phyloP scores from a whole-genome alignment of 129 eudicot species.

The Flaveria linearis region DNA sequence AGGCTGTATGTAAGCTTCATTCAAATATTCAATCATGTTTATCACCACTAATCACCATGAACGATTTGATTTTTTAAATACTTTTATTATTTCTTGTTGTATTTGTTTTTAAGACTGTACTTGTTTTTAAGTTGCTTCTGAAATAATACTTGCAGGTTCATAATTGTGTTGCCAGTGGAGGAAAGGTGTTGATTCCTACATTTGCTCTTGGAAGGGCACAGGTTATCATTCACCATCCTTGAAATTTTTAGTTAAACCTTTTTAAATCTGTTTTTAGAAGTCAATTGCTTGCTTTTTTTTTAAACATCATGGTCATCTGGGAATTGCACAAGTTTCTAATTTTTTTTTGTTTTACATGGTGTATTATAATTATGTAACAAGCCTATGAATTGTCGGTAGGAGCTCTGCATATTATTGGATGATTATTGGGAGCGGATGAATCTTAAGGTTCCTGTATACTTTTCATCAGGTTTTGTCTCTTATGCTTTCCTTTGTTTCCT shows the following conservation, averaged over 20 bases:
- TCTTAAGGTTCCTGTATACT: conserved; percentile 85
- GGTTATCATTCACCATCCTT: conserved; percentile 37
- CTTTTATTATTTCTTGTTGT: not conserved
- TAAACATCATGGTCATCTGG: too few species aligned
- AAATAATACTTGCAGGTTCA: conserved; percentile 57
- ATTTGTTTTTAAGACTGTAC: not conserved
- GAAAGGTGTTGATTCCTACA: conserved; percentile 92
- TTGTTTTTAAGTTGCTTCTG: not conserved
- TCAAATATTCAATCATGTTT: not conserved
- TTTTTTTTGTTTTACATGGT: not conserved
- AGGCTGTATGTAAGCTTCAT: conserved; percentile 64
- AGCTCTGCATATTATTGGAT: conserved; percentile 80
- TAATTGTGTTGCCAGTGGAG: conserved; percentile 83
- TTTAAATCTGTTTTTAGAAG: not conserved
- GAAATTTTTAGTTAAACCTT: not conserved
- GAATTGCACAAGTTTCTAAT: not conserved
- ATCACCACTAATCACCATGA: conserved; percentile 7
- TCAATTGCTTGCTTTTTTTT: not conserved
- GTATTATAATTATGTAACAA: conserved; percentile 13
- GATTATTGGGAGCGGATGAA: conserved; percentile 97
- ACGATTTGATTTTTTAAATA: not conserved
- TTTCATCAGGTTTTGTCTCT: conserved; percentile 67
- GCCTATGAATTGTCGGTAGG: conserved; percentile 46
- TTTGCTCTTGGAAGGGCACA: conserved; percentile 96
- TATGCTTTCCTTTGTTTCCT: conserved; percentile 6